Evolutionary conservation across 306 rosid species (phyloP).

Genomic region (Elaeagnus macrophylla): DNA sequence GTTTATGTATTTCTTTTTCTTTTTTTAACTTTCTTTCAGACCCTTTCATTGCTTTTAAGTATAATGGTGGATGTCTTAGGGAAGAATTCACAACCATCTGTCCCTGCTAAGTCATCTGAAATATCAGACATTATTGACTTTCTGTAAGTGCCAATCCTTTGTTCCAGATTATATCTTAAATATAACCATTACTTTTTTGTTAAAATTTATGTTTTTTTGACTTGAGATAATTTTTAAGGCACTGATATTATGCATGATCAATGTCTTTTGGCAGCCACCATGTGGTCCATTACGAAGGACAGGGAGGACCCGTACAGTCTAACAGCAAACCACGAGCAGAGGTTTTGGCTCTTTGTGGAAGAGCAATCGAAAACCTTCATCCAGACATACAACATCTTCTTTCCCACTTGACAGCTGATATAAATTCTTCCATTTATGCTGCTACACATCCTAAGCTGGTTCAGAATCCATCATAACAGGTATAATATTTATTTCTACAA

Average conservation of each 20-base stretch:
- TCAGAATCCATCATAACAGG: constrained; percentile 46
- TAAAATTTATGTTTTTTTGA: too few species aligned
- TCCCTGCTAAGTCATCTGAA: constrained; percentile 58
- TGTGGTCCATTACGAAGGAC: constrained; percentile 84
- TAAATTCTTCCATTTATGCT: constrained; percentile 66
- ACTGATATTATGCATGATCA: constrained; percentile 7
- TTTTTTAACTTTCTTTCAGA: constrained; percentile 37
- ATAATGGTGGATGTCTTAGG: constrained; percentile 86
- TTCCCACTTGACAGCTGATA: constrained; percentile 77
- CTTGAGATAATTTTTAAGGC: too few species aligned
- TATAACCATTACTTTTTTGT: too few species aligned
- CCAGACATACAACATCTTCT: constrained; percentile 86
- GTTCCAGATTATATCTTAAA: too few species aligned
- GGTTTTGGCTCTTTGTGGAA: constrained; percentile 63
- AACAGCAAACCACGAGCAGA: constrained; percentile 89
- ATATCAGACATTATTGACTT: constrained; percentile 78
- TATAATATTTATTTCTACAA: background rate
- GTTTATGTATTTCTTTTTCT: constrained; percentile 14
- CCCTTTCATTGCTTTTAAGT: constrained; percentile 51
- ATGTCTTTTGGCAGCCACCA: constrained; percentile 60
- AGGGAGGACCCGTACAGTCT: constrained; percentile 84
- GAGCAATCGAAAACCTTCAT: constrained; percentile 64
- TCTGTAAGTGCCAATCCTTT: constrained; percentile 43
- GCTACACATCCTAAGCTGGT: constrained; percentile 73
- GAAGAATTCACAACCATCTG: constrained; percentile 61